Evolutionary conservation across 225 moss, liverwort and hornwort species (phyloP), one percentile per base, ranked within the genome.

Genomic region (Straminergon stramineum): DNA sequence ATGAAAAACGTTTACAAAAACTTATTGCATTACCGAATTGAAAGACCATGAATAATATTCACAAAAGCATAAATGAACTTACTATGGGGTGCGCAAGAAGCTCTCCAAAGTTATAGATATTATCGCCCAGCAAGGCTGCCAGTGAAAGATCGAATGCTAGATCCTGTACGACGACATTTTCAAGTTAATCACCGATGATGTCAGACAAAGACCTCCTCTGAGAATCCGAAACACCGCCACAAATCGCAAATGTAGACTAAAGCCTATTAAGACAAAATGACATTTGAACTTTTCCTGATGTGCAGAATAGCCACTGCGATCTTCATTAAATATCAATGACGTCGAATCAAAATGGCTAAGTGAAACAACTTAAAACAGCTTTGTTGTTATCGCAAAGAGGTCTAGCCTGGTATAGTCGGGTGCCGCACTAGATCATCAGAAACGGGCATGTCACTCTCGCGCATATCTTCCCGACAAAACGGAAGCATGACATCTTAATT

Each of bases 41-140:
- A 37, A 87, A 34, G 27, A 81, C 24, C 57, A 62, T 17, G 32
- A 62, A 58, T 21, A 17, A 4, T 64, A 45, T 64, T 81, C 64
- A 63, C 53, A 74, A n/a, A 56, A 75, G 45, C 75, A 61, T 51
- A 76, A 51, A 62, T 77, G 17, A 84, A 90, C 84, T 94, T 90
- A 97, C 99, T 93, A 99, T 97, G 39, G 97, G 99, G 88, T 97
- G 99, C 61, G 99, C 96, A 90, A 99, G 97, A 75, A 99, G 96
- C 94, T 99, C 97, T 92, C 99, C 97, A 87, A 99, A 97, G 92
- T 99, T 99, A 91, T 99, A 99, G 77, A 99, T 97, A 87, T 99
- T 96, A 89, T 99, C 97, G 60, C 99, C 97, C 90, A 99, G 92
- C 92, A 99, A 91, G 26, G 99, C 99, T 87, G 99, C 97, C 82